Base-by-base conservation (phyloP, 352 stramenopile genomes). In the Globisporangium takayamanum region DNA sequence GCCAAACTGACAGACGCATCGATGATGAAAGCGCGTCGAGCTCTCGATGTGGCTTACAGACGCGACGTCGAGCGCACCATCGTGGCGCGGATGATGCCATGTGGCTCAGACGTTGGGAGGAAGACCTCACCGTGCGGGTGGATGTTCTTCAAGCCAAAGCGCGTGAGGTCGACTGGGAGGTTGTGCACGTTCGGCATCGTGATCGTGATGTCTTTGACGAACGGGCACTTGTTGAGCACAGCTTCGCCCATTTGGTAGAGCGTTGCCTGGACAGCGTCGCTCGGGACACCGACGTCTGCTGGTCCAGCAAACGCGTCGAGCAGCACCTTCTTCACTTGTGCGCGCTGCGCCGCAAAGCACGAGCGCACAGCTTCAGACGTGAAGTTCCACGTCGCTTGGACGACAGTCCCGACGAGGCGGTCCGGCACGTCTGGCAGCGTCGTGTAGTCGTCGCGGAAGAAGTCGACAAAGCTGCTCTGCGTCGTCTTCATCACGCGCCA, bases 101-200 rank as follows among this genome's bases (percentile, higher is more conserved):
- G 82, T 10, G 88, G 88, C 65, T 96, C 84, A 52, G 89, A 79
- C 37, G 80, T 93, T 7, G 87, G 84, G 46, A 90, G 70, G 55
- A 96, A 95, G 41, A 96, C 82, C 57, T 94, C 75, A n/a, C 87
- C 87, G 47, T 92, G 89, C 50, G 88, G 80, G 66, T 96, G 82
- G 52, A 79, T 87, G 67, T 95, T 96, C 67, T 82, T 80, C 53
- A 94, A 70, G 18, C 84, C 84, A 55, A 95, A 94, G 62, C 78
- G 80, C 64, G 76, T 72, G 50, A 96, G 67, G 54, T 95, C 80
- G 30, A 96, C 87, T 18, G 87, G 85, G 36, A 95, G 70, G 69
- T 96, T 94, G 75, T 96, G 87, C 58, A 96, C 85, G 70, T 95
- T 96, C 30, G 86, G 83, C 77, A 90, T 90, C n/a, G 63, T 70